A percentile compares a stretch with the other conserved stretches of the same genome.
Conservation (phyloP, 2,329 filamentous ascomycete species). For the Colletotrichum chrysophilum region DNA sequence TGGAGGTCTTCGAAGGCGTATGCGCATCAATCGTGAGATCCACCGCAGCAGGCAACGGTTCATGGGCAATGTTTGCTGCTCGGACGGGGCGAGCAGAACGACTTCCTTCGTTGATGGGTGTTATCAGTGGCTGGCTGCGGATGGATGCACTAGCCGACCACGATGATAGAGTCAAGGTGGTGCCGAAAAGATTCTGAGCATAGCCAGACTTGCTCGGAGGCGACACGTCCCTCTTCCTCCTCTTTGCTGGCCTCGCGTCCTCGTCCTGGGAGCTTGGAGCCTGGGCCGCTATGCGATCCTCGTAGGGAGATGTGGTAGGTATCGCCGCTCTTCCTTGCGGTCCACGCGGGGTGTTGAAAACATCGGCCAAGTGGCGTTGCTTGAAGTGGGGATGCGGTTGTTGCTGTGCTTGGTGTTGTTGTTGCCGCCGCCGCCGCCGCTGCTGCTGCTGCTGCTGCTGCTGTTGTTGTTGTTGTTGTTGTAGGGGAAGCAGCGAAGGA, state of each 20-base stretch:
- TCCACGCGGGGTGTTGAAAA: conserved; percentile 66
- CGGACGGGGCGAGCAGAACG: neutral
- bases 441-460: neutral
- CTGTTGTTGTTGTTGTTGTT: conserved; percentile 12
- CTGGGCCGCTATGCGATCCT: conserved; percentile 51
- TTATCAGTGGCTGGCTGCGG: neutral
- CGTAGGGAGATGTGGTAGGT: conserved; percentile 68
- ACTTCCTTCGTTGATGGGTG: neutral
- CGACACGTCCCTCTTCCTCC: conserved; percentile 40
- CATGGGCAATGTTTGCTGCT: neutral
- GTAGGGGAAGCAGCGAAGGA: conserved; percentile 27
- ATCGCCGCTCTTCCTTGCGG: conserved; percentile 50
- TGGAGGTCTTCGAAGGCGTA: neutral
- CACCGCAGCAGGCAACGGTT: neutral
- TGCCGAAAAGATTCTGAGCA: conserved; percentile 56
- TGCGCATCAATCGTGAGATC: neutral
- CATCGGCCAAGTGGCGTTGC: conserved; percentile 47
- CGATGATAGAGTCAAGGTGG: conserved; percentile 43
- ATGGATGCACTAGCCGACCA: conserved; percentile 9
- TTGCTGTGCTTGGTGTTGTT: neutral
- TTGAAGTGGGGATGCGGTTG: conserved; percentile 32
- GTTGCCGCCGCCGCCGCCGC: too few relatives aligned
- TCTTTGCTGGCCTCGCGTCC: conserved; percentile 40
- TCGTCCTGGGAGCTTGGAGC: conserved; percentile 26
- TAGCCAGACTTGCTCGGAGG: conserved; percentile 53